Percentiles rank a stretch among this genome's conserved stretches.
Conservation (phyloP, 2,329 filamentous ascomycete species). For the Pseudocercospora eumusae region DNA sequence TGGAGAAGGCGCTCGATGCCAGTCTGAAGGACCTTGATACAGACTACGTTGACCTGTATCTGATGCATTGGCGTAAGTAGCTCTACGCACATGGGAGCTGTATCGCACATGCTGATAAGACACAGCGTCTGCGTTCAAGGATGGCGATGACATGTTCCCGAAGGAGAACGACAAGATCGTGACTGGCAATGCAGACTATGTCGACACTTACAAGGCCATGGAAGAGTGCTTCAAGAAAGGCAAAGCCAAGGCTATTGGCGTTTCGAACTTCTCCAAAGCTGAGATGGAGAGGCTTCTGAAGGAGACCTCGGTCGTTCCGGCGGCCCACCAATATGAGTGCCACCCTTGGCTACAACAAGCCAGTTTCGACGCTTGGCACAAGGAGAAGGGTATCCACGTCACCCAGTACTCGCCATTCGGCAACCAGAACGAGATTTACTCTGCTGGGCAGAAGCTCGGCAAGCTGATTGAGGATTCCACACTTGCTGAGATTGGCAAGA, state of each 20-base stretch:
- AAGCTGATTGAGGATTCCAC: slow-evolving; percentile 56
- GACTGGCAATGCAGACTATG: slow-evolving; percentile 50
- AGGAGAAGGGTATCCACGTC: slow-evolving; percentile 54
- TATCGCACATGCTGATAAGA: neutral
- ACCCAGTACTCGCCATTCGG: slow-evolving; percentile 59
- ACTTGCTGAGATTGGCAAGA: slow-evolving; percentile 54
- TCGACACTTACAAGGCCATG: slow-evolving; percentile 56
- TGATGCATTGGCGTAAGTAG: slow-evolving; percentile 66
- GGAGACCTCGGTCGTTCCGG: slow-evolving; percentile 41
- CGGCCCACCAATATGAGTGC: slow-evolving; percentile 52
- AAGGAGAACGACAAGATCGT: slow-evolving; percentile 46
- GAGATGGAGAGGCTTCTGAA: slow-evolving; percentile 53
- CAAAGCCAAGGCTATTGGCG: slow-evolving; percentile 53
- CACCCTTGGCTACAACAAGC: slow-evolving; percentile 58
- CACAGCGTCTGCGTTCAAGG: slow-evolving; percentile 22
- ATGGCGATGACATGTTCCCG: slow-evolving; percentile 51
- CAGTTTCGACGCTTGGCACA: slow-evolving; percentile 53
- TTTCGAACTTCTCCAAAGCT: slow-evolving; percentile 55
- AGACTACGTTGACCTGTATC: slow-evolving; percentile 69
- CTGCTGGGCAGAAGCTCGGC: slow-evolving; percentile 45
- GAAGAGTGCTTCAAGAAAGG: slow-evolving; percentile 37
- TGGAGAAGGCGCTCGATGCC: slow-evolving; percentile 59
- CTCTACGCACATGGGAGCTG: neutral
- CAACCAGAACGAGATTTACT: slow-evolving; percentile 56
- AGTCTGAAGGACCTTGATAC: slow-evolving; percentile 64